A percentile compares a stretch with the other conserved stretches of the same genome.
phyloP scores from a whole-genome alignment of 495 filamentous ascomycete species.

The Xanthoparmelia taractica region DNA sequence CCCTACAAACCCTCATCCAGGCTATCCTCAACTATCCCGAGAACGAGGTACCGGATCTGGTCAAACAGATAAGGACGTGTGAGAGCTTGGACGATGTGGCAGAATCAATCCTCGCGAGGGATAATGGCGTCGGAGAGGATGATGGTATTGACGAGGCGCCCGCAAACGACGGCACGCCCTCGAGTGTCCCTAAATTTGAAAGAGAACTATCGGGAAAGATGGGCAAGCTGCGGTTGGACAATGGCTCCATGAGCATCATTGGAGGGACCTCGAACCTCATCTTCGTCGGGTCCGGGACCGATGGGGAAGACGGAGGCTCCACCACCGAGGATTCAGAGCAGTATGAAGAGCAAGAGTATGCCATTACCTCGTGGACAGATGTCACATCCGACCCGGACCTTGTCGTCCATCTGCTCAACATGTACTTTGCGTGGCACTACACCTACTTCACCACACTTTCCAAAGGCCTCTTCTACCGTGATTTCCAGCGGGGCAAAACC shows the following conservation, averaged over 20 bases:
- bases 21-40: slow-evolving; percentile 80
- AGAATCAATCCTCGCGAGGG: slow-evolving; percentile 60
- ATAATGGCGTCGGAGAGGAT: slow-evolving; percentile 34
- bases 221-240: slow-evolving; percentile 79
- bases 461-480: slow-evolving; percentile 79
- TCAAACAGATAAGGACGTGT: slow-evolving; percentile 81
- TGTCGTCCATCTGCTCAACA: slow-evolving; percentile 80
- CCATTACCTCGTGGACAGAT: slow-evolving; percentile 75
- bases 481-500: slow-evolving; percentile 63
- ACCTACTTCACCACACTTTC: slow-evolving; percentile 91
- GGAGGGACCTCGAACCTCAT: slow-evolving; percentile 93
- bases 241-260: slow-evolving; percentile 86
- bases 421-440: slow-evolving; percentile 99
- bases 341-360: slow-evolving; percentile 48
- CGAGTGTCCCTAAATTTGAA: slow-evolving; percentile 60
- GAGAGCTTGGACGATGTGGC: slow-evolving; percentile 88
- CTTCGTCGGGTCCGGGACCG: slow-evolving; percentile 53
- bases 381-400: slow-evolving; percentile 74
- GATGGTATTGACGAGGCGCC: slow-evolving; percentile 38
- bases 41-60: slow-evolving; percentile 71
- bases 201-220: slow-evolving; percentile 84
- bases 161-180: slow-evolving; percentile 31
- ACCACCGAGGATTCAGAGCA: slow-evolving; percentile 39
- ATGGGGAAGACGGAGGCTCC: slow-evolving; percentile 43
- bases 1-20: slow-evolving; percentile 83